These are phyloP conservation scores for Globisporangium uncinulatum DNA, from an alignment of 352 stramenopile species.

Conservation along the genomic window DNA sequence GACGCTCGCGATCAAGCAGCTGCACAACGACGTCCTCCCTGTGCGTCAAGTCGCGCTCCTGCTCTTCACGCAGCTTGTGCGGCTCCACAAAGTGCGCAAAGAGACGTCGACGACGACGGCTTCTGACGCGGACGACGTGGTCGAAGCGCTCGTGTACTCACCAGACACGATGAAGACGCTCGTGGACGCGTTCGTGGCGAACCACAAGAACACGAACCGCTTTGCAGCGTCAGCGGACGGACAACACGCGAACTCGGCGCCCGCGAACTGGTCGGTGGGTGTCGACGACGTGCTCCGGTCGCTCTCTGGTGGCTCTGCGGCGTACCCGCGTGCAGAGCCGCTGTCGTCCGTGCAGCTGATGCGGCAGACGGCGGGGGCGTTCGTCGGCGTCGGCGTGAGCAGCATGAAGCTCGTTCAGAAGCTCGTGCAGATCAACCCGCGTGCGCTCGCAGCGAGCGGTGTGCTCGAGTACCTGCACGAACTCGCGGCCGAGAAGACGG, in stretches of 20 bases:
- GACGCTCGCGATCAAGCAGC: conserved; percentile 42
- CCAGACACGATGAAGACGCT: conserved; percentile 33
- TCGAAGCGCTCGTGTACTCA: conserved; percentile 39
- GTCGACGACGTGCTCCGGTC: conserved; percentile 57
- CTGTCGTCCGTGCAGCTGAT: conserved; percentile 53
- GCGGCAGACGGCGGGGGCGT: conserved; percentile 34
- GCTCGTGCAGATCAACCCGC: conserved; percentile 35
- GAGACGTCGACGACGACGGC: background rate
- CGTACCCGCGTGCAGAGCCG: conserved; percentile 43
- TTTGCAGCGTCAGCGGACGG: conserved; percentile 64
- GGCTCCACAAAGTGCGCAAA: conserved; percentile 27
- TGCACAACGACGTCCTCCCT: conserved; percentile 56
- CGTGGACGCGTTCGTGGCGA: conserved; percentile 39
- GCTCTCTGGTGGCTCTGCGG: conserved; percentile 31
- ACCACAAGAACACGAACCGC: conserved; percentile 57
- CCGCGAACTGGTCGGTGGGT: conserved; percentile 71
- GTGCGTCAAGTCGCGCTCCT: conserved; percentile 51
- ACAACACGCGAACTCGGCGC: conserved; percentile 56
- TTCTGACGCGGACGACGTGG: background rate
- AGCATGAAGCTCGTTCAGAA: conserved; percentile 45
- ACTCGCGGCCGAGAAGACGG: conserved; percentile 34
- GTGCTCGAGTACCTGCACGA: conserved; percentile 20
- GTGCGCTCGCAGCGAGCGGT: conserved; percentile 22
- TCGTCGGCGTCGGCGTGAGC: conserved; percentile 27
- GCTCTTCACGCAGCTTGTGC: conserved; percentile 47